These are phyloP conservation scores for Candida railenensis DNA, from an alignment of 805 yeast species.

Conservation along the genomic window DNA sequence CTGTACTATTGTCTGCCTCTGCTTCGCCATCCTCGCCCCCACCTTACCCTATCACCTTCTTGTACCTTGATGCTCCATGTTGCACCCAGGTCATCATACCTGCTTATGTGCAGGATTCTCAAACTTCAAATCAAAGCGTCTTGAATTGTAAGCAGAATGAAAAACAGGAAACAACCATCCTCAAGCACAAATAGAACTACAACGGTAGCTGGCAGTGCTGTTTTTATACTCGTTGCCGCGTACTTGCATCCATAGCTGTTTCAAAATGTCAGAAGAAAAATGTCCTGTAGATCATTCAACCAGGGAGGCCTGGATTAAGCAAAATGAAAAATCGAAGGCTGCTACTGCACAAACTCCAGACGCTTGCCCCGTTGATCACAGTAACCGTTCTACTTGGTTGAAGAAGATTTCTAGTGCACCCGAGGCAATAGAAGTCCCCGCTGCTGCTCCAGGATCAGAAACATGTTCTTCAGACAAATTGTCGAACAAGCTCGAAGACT, in stretches of 20 bases:
- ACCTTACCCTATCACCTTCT: too few relatives aligned
- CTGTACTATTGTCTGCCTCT: too few relatives aligned
- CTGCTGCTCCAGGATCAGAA: slow-evolving; percentile 6
- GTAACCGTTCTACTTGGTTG: slow-evolving; percentile 37
- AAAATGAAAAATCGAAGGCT: slow-evolving; percentile 10
- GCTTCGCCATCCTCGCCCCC: too few relatives aligned
- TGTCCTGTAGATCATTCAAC: slow-evolving; percentile 57
- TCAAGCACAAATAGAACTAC: too few relatives aligned
- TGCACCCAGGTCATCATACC: background rate
- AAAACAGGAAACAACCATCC: too few relatives aligned
- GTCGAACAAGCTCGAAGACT: slow-evolving; percentile 28
- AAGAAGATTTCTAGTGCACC: slow-evolving; percentile 27
- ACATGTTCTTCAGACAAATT: slow-evolving; percentile 48
- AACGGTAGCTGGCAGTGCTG: too few relatives aligned
- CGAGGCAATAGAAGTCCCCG: slow-evolving; percentile 40
- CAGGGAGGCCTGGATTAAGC: slow-evolving; percentile 30
- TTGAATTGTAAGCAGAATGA: background rate
- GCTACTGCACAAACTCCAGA: slow-evolving; percentile 17
- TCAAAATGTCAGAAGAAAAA: slow-evolving; percentile 10
- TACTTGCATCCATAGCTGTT: too few relatives aligned
- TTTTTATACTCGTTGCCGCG: too few relatives aligned
- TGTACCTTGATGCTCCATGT: too few relatives aligned
- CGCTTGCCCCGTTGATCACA: slow-evolving; percentile 39
- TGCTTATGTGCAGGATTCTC: background rate
- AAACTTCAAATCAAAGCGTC: background rate